phyloP scores from a whole-genome alignment of 345 rosid genomes.

The Lepidium didymum region DNA sequence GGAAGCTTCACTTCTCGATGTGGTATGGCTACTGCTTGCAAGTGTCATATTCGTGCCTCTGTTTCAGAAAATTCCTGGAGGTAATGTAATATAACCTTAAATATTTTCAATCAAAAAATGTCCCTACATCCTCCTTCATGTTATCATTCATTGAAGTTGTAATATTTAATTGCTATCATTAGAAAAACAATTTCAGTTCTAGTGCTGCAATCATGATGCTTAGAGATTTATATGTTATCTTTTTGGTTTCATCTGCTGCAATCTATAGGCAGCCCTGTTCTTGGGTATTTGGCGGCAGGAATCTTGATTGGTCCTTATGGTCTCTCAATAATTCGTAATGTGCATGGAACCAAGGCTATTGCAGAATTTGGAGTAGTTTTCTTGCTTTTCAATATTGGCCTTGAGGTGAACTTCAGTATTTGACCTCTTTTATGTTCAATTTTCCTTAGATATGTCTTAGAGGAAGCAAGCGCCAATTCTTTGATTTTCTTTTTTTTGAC shows the following conservation, averaged over 20 bases:
- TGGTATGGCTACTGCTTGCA: constrained; percentile 86
- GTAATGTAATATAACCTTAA: constrained; percentile 28
- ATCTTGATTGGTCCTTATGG: constrained; percentile 98
- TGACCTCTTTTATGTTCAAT: constrained; percentile 6
- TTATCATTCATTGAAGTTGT: neutral
- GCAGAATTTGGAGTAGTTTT: constrained; percentile 99
- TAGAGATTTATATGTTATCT: constrained; percentile 7
- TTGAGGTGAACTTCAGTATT: constrained; percentile 62
- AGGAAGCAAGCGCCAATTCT: constrained; percentile 14
- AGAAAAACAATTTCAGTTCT: constrained; percentile 9
- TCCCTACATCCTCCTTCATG: neutral
- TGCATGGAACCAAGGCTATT: constrained; percentile 95
- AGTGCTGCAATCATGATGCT: constrained; percentile 1
- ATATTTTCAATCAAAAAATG: neutral
- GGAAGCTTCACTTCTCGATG: constrained; percentile 91
- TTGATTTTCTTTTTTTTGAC: constrained; percentile 26
- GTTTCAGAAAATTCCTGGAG: constrained; percentile 99
- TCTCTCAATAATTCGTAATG: constrained; percentile 91
- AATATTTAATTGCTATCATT: neutral
- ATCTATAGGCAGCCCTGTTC: constrained; percentile 94
- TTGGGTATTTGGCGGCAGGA: constrained; percentile 99
- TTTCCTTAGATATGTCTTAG: constrained; percentile 12
- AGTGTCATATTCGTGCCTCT: constrained; percentile 96
- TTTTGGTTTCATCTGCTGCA: constrained; percentile 31
- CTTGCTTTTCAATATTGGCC: constrained; percentile 94